Base-by-base conservation (phyloP, 2,329 filamentous ascomycete genomes). In the Alternaria viburni region DNA sequence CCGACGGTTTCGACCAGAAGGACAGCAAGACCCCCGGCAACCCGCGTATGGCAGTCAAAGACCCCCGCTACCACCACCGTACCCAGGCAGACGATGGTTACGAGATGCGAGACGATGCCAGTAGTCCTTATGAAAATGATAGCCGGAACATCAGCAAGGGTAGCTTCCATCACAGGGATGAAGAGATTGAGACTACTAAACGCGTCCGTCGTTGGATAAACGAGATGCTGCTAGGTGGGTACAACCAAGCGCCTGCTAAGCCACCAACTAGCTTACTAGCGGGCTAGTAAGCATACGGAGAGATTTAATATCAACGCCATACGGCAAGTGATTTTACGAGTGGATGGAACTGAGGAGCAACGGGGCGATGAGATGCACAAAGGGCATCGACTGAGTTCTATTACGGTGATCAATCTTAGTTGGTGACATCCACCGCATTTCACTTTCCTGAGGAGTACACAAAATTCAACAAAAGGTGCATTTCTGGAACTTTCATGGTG, bases 221-320 rank as follows among this genome's bases (percentile, higher is more conserved):
- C 7, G 32, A 36, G 32, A 36, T 36, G 32, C 32, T 9, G 3
- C 13, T 36, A 36, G 32, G 32, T 36, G 2, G 32, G 32, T n/a
- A 9, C 4, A 9, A 36, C 15, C 15, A 36, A 36, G 32, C 15
- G 32, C 15, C 32, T 36, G 32, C 32, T n/a, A 2, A n/a, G 32
- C 15, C 15, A 36, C 32, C 7, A 1, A 1, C 4, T 15, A 15
- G 32, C 32, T 9, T 36, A 36, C 30, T 36, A 8, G 13, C 30
- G 1, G 6, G 15, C 1, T 36, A 4, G 13, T 36, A 0, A 13
- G 3, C 2, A 36, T 36, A 36, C 30, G 7, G 30, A 36, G 32
- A n/a, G 32, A 2, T n/a, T 36, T 5, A 0, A 36, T 9, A 36
- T 36, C 3, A 0, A 9, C 2, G 4, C 3, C 2, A 36, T 36